Conservation (phyloP, 1,284 basidiomycete species). For the Rhizoctonia solani region DNA sequence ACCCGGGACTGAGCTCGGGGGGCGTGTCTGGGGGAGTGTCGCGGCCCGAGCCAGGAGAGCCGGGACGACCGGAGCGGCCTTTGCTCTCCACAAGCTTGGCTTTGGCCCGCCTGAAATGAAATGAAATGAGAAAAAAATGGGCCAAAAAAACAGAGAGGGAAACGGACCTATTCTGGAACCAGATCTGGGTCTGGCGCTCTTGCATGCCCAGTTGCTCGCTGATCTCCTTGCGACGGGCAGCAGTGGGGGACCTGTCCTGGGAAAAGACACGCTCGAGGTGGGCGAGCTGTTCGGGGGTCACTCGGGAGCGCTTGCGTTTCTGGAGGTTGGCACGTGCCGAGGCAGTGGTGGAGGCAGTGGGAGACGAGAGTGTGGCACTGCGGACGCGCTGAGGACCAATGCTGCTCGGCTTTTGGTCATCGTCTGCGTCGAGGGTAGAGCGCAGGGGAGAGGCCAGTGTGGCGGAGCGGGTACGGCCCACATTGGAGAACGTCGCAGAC, state of each 20-base stretch:
- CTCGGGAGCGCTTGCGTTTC: slow-evolving; percentile 74
- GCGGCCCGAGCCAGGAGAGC: slow-evolving; percentile 43
- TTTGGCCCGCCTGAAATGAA: slow-evolving; percentile 70
- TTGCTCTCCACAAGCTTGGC: slow-evolving; percentile 70
- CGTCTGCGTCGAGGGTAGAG: slow-evolving; percentile 4
- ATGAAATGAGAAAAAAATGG: background rate
- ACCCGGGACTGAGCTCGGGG: slow-evolving; percentile 57
- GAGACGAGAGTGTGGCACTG: slow-evolving; percentile 21
- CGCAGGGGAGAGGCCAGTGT: slow-evolving; percentile 28
- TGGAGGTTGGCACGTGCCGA: slow-evolving; percentile 11
- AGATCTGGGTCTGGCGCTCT: slow-evolving; percentile 82
- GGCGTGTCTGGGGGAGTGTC: slow-evolving; percentile 56
- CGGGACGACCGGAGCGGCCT: slow-evolving; percentile 35
- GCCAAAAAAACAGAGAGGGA: background rate
- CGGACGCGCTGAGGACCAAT: slow-evolving; percentile 33
- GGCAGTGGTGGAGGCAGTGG: too few species aligned
- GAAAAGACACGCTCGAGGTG: slow-evolving; percentile 72
- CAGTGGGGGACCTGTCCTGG: slow-evolving; percentile 69
- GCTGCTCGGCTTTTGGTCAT: slow-evolving; percentile 25
- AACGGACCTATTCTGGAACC: slow-evolving; percentile 80
- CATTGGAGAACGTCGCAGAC: too few species aligned
- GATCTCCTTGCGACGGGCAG: slow-evolving; percentile 69
- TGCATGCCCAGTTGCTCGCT: slow-evolving; percentile 76
- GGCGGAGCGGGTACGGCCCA: slow-evolving; percentile 34
- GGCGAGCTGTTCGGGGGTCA: slow-evolving; percentile 73